These are phyloP conservation scores for Pleodorina starrii DNA, from an alignment of 139 green algal species.

Conservation along the genomic window DNA sequence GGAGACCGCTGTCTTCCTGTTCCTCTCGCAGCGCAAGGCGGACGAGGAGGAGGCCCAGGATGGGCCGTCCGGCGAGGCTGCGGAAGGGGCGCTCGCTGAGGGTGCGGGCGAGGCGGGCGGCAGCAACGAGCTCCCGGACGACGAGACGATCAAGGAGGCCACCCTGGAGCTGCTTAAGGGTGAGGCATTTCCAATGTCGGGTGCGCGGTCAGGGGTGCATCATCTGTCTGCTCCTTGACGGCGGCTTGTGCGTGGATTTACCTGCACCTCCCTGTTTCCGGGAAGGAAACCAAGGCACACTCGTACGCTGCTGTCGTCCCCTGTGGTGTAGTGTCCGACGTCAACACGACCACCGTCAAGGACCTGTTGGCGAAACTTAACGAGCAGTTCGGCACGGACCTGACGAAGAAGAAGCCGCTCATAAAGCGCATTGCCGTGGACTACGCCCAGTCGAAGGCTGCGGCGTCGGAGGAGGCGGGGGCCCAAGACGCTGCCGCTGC, in stretches of 20 bases:
- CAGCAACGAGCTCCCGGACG: background rate
- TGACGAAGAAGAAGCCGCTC: conserved; percentile 18
- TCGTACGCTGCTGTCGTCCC: background rate
- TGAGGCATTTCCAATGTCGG: background rate
- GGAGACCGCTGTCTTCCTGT: no score
- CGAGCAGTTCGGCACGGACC: conserved; percentile 37
- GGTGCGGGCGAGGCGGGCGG: background rate
- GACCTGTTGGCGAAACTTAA: conserved; percentile 18
- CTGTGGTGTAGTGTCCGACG: conserved; percentile 2
- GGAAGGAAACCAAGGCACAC: no score
- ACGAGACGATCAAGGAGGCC: conserved; percentile 22
- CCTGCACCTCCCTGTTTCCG: no score
- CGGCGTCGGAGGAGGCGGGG: background rate
- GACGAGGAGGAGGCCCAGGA: conserved; percentile 47
- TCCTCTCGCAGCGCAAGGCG: background rate
- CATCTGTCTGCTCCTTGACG: no score
- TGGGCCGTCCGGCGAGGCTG: background rate
- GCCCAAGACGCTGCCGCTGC: background rate
- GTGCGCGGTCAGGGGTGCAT: no score
- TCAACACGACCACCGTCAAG: conserved; percentile 34
- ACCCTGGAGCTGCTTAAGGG: conserved; percentile 14
- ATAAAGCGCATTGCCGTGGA: conserved; percentile 14
- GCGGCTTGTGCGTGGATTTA: no score
- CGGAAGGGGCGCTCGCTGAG: conserved; percentile 13
- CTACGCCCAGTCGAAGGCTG: background rate